Percentiles rank a stretch among this genome's conserved stretches.
Conservation (phyloP, 208 protist species). For the Leishmania tarentolae region DNA sequence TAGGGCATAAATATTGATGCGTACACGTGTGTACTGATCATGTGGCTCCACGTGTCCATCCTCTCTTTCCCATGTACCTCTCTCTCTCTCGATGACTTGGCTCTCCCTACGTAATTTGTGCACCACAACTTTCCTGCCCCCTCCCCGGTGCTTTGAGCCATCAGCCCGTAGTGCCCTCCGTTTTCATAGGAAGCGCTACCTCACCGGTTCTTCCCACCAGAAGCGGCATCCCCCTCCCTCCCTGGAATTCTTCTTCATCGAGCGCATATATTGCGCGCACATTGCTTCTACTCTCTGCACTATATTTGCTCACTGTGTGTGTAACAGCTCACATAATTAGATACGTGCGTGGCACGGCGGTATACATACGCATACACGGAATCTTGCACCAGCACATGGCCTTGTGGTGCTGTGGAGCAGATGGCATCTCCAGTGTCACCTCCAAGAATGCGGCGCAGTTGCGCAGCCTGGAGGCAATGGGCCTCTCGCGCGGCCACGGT, state of each 20-base stretch:
- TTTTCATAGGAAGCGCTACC: background rate
- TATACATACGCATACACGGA: constrained; percentile 2
- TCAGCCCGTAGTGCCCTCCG: background rate
- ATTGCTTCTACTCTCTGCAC: background rate
- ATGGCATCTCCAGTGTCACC: constrained; percentile 7
- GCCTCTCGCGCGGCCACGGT: constrained; percentile 43
- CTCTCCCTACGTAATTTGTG: background rate
- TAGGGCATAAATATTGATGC: background rate
- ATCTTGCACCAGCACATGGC: constrained; percentile 23
- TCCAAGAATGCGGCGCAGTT: constrained; percentile 34
- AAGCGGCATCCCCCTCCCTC: background rate
- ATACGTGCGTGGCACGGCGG: background rate
- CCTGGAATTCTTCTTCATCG: background rate
- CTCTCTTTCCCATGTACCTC: background rate
- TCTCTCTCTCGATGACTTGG: background rate
- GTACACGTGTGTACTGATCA: background rate
- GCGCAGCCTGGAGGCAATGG: constrained; percentile 22
- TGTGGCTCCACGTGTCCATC: background rate
- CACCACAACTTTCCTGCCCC: no score
- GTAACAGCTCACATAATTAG: background rate
- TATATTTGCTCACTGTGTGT: background rate
- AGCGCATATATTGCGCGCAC: background rate
- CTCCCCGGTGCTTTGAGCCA: background rate
- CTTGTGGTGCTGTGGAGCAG: constrained; percentile 61
- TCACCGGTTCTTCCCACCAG: background rate